These are phyloP conservation scores for Sordariomycetes sp. DNA, from an alignment of 2,329 filamentous ascomycete species.

Conservation along the genomic window DNA sequence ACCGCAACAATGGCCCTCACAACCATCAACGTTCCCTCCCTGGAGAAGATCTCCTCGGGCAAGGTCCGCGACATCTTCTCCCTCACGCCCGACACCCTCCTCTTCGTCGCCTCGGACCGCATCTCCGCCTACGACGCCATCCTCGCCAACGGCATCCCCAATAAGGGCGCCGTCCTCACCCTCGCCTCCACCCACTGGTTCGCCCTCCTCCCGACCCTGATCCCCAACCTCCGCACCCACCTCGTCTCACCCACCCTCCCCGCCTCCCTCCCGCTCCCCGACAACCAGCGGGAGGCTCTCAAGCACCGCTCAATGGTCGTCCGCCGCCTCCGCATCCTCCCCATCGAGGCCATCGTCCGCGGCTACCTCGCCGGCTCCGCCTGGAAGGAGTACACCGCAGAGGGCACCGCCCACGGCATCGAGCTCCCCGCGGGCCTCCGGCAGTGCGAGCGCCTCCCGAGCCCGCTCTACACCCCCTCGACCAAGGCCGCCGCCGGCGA, in stretches of 20 bases:
- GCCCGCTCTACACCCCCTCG: constrained; percentile 52
- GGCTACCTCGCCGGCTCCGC: constrained; percentile 82
- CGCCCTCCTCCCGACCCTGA: constrained; percentile 25
- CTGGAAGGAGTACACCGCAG: constrained; percentile 62
- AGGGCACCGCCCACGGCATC: constrained; percentile 71
- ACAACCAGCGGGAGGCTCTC: constrained; percentile 34
- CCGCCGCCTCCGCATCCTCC: constrained; percentile 59
- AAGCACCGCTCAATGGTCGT: constrained; percentile 66
- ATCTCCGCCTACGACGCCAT: constrained; percentile 95
- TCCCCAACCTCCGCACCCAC: constrained; percentile 37
- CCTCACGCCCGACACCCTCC: constrained; percentile 46
- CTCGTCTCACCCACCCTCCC: constrained; percentile 32
- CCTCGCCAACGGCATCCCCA: constrained; percentile 53
- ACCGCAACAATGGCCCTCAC: constrained; percentile 11
- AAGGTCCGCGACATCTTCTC: constrained; percentile 78
- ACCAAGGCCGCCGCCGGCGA: constrained; percentile 73
- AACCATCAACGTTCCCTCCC: constrained; percentile 15
- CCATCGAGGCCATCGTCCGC: constrained; percentile 70
- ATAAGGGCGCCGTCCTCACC: constrained; percentile 37
- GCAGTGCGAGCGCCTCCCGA: constrained; percentile 57
- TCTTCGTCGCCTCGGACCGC: constrained; percentile 79
- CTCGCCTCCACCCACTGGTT: constrained; percentile 39
- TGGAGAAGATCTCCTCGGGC: constrained; percentile 24
- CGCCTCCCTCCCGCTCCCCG: constrained; percentile 15
- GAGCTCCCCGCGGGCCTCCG: constrained; percentile 51